These are phyloP conservation scores for Penstemon barbatus DNA, from an alignment of 257 asterid genomes.

Conservation along the genomic window DNA sequence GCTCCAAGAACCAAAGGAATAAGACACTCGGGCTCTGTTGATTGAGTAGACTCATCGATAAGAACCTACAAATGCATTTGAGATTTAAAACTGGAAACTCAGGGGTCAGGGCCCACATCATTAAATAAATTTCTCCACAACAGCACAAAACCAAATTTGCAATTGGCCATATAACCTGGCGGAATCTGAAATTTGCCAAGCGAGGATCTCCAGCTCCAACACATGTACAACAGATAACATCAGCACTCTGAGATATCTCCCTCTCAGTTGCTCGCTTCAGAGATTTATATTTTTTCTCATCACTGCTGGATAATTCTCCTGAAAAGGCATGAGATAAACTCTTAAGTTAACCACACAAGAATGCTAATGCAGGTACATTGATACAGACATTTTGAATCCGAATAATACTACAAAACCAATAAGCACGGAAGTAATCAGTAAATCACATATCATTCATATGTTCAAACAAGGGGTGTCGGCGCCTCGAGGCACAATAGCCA, in stretches of 20 bases:
- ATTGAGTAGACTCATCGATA: conserved; percentile 97
- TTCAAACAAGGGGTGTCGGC: too few relatives aligned
- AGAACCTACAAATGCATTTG: conserved; percentile 60
- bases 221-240: conserved; percentile 98
- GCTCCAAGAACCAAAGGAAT: conserved; percentile 97
- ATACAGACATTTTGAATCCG: conserved; percentile 5
- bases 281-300: conserved; percentile 91
- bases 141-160: not conserved
- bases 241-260: conserved; percentile 99
- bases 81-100: conserved; percentile 11
- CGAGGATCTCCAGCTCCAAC: conserved; percentile 99
- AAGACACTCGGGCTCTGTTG: conserved; percentile 97
- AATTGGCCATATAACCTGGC: conserved; percentile 62
- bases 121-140: not conserved
- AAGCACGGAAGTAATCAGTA: too few relatives aligned
- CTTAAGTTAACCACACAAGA: conserved; percentile 5
- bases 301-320: conserved; percentile 98
- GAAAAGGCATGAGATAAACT: conserved; percentile 26
- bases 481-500: too few relatives aligned
- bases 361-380: not conserved
- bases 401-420: not conserved
- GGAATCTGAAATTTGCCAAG: conserved; percentile 88
- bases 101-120: not conserved
- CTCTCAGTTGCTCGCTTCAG: conserved; percentile 96
- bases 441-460: too few relatives aligned